Evolutionary conservation across 1,139 yeast species (phyloP).

Genomic region (Sugiyamaella xylanicola): DNA sequence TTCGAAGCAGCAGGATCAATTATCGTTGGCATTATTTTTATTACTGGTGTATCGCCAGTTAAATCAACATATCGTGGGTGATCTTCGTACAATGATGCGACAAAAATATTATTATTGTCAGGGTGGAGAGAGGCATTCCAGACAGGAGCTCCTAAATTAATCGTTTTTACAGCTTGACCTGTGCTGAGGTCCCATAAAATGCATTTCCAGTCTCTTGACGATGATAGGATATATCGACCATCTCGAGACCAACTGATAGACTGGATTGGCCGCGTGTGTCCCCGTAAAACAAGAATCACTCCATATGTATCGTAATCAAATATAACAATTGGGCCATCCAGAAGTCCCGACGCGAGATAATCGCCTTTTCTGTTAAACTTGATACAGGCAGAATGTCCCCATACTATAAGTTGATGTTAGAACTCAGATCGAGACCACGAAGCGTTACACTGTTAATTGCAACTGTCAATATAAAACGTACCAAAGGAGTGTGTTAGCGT

Average conservation of each 20-base stretch:
- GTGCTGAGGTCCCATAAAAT: slow-evolving; percentile 75
- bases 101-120: slow-evolving; percentile 46
- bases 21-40: slow-evolving; percentile 34
- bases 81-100: slow-evolving; percentile 49
- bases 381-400: slow-evolving; percentile 75
- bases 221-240: slow-evolving; percentile 69
- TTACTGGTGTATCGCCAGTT: slow-evolving; percentile 25
- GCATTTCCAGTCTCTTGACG: slow-evolving; percentile 85
- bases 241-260: slow-evolving; percentile 76
- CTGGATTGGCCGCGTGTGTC: slow-evolving; percentile 75
- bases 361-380: slow-evolving; percentile 79
- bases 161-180: slow-evolving; percentile 49
- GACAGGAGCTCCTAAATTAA: slow-evolving; percentile 66
- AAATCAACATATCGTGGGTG: slow-evolving; percentile 40
- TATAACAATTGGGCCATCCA: slow-evolving; percentile 76
- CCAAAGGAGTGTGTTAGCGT: slow-evolving; percentile 64
- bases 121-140: slow-evolving; percentile 72
- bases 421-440: too few species aligned
- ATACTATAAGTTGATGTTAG: slow-evolving; percentile 25
- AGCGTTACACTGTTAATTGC: too few species aligned
- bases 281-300: slow-evolving; percentile 55
- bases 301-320: slow-evolving; percentile 74
- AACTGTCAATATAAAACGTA: slow-evolving; percentile 29
- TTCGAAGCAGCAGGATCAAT: slow-evolving; percentile 28
- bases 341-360: slow-evolving; percentile 82